phyloP scores from a whole-genome alignment of 1,139 yeast genomes.

The Wickerhamiella pararugosa region DNA sequence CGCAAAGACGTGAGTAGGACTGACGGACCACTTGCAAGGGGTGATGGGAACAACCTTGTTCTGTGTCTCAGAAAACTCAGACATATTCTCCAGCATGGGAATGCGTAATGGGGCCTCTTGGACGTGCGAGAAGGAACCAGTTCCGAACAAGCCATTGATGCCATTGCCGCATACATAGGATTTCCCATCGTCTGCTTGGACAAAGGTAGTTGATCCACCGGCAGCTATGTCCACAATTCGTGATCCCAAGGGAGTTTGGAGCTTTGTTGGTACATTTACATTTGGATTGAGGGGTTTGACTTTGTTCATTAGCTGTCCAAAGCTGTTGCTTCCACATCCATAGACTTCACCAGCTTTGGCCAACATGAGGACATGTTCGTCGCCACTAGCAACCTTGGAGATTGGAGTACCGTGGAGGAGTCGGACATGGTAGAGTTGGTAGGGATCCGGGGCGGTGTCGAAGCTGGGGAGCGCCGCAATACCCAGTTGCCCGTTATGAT shows the following conservation, averaged over 20 bases:
- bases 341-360: conserved; percentile 51
- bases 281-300: conserved; percentile 50
- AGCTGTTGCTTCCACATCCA: conserved; percentile 73
- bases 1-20: conserved; percentile 51
- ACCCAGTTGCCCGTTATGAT: conserved; percentile 68
- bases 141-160: conserved; percentile 75
- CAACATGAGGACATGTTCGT: conserved; percentile 51
- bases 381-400: conserved; percentile 54
- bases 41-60: conserved; percentile 31
- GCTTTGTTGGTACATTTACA: conserved; percentile 51
- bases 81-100: conserved; percentile 30
- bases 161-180: conserved; percentile 64
- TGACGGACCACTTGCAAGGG: conserved; percentile 40
- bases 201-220: conserved; percentile 51
- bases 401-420: conserved; percentile 26
- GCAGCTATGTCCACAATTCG: conserved; percentile 41
- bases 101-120: conserved; percentile 51
- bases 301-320: conserved; percentile 72
- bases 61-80: conserved; percentile 28
- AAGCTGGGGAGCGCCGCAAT: conserved; percentile 57
- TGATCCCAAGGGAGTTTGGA: conserved; percentile 25
- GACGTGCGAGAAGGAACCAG: conserved; percentile 59
- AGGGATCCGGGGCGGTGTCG: conserved; percentile 33
- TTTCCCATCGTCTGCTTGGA: conserved; percentile 17
- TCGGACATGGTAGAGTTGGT: conserved; percentile 25